Conservation (phyloP, 2,329 filamentous ascomycete species). For the Diaporthe ampelina region DNA sequence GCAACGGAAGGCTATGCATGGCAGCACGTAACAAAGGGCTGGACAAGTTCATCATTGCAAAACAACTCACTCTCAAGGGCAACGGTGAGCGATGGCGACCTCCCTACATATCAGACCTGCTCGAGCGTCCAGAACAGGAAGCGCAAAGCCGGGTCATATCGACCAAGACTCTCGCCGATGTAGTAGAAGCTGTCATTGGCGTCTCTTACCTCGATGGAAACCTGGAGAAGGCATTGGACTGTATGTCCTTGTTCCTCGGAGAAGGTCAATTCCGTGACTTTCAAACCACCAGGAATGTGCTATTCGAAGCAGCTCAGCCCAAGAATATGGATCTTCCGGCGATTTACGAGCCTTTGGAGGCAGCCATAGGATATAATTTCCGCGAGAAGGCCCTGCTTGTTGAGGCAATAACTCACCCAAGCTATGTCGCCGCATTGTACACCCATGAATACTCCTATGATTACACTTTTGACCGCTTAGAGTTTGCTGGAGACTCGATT, state of each 20-base stretch:
- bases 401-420: conserved; percentile 86
- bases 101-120: conserved; percentile 63
- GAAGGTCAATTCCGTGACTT: conserved; percentile 20
- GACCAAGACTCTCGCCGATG: conserved; percentile 87
- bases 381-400: conserved; percentile 75
- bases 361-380: conserved; percentile 80
- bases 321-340: conserved; percentile 53
- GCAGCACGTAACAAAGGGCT: conserved; percentile 75
- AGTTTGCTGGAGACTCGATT: conserved; percentile 89
- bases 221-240: conserved; percentile 71
- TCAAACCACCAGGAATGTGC: conserved; percentile 48
- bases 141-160: conserved; percentile 63
- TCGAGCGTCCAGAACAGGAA: conserved; percentile 41
- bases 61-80: conserved; percentile 71
- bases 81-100: conserved; percentile 76
- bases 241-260: conserved; percentile 75
- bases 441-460: too few species aligned
- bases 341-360: conserved; percentile 68
- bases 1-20: conserved; percentile 79
- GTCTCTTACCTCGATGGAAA: conserved; percentile 80
- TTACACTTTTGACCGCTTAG: conserved; percentile 76
- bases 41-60: conserved; percentile 79
- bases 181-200: conserved; percentile 88
- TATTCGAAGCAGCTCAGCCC: conserved; percentile 59
- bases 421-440: conserved; percentile 62